Conservation (phyloP, 2,329 filamentous ascomycete genomes). For the Verticillium nonalfalfae region DNA sequence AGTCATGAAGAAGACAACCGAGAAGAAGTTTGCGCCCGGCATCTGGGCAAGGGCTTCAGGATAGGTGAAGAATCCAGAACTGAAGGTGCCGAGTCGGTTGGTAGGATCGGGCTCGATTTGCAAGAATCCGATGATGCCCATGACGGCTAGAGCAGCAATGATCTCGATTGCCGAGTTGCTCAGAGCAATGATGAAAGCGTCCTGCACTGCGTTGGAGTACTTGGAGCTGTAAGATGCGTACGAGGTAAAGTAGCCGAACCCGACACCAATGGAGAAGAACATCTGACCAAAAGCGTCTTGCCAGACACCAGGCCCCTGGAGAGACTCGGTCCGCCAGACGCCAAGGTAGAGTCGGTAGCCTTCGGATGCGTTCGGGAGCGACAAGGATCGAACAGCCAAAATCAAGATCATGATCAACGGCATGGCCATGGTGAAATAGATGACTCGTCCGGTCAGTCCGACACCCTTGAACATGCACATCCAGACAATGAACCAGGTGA, state of each 20-base stretch:
- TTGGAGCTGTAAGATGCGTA: conserved; percentile 50
- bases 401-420: conserved; percentile 47
- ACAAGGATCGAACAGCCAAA: conserved; percentile 41
- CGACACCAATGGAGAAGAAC: conserved; percentile 53
- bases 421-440: conserved; percentile 51
- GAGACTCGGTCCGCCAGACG: conserved; percentile 33
- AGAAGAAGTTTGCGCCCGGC: conserved; percentile 50
- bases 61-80: conserved; percentile 46
- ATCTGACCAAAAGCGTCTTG: conserved; percentile 45
- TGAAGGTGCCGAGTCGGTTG: conserved; percentile 39
- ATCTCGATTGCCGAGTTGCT: conserved; percentile 48
- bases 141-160: conserved; percentile 31
- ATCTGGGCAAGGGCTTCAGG: conserved; percentile 46
- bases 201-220: conserved; percentile 47
- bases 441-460: conserved; percentile 45
- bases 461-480: conserved; percentile 51
- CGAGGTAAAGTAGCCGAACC: conserved; percentile 48
- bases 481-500: conserved; percentile 52
- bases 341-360: conserved; percentile 36
- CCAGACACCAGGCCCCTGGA: conserved; percentile 41
- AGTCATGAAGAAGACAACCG: conserved; percentile 46
- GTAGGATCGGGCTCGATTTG: conserved; percentile 20
- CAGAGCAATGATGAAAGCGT: conserved; percentile 45
- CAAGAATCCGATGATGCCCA: conserved; percentile 43
- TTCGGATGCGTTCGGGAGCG: conserved; percentile 42